Evolutionary conservation across 2,329 filamentous ascomycete genomes (phyloP), one percentile per base, ranked within the genome.

Genomic region (Hypoxylon sp.): DNA sequence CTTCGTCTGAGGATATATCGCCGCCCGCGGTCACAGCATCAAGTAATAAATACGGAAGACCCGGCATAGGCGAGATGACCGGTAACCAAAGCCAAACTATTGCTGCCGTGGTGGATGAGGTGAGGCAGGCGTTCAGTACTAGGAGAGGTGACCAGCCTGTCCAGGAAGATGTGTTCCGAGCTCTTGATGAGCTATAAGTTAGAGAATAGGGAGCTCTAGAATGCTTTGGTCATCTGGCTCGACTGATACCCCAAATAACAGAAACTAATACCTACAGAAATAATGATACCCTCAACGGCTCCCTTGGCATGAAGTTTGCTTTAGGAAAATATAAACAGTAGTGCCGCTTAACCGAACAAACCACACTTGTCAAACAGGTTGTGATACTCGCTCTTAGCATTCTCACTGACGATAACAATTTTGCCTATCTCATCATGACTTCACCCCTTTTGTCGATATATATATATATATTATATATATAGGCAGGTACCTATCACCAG

Each of bases 181-280:
- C 70, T 39, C 74, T 80, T 47, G 78, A 79, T 60, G 78, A 80
- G 59, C 68, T 80, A 63, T 80, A 69, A 73, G 37, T 29, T 31
- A 24, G 17, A 59, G n/a, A 32, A 42, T n/a, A 48, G 58, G 47
- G 44, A 6, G n/a, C 35, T 11, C 7, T 21, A 17, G 17, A 48
- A 24, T 21, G n/a, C 29, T 27, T 56, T 39, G 2, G 24, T 13
- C 35, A 24, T 56, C 21, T 17, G 32, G 32, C 52, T 21, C 27
- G 37, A 44, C 29, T 39, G 17, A 35, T 17, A 50, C n/a, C 44
- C 47, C 21, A 51, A 21, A 48, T n/a, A 24, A 50, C 46, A 29
- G 15, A 44, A 31, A 55, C 51, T 27, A 39, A 46, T 59, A 39
- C 7, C 17, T 5, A 17, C 39, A 47, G 42, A 46, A 47, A 46